These are phyloP conservation scores for Aspergillus leporis DNA, from an alignment of 495 filamentous ascomycete genomes.

Conservation along the genomic window DNA sequence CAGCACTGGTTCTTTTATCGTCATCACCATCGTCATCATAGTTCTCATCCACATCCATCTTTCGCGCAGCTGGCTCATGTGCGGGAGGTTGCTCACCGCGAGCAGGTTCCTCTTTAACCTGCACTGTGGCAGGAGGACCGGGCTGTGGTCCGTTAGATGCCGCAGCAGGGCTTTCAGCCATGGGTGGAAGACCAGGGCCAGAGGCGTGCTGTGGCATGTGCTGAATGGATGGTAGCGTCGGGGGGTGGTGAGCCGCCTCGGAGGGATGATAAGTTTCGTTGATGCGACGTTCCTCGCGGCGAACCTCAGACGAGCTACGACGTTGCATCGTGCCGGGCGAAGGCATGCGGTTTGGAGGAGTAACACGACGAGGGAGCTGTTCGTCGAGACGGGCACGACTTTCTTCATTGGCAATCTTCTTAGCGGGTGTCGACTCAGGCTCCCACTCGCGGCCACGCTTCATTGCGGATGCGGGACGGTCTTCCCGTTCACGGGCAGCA, in stretches of 20 bases:
- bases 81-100: constrained; percentile 58
- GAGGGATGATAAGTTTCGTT: constrained; percentile 86
- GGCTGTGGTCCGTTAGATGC: constrained; percentile 61
- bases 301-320: constrained; percentile 76
- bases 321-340: constrained; percentile 71
- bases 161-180: constrained; percentile 55
- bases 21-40: constrained; percentile 89
- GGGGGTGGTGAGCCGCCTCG: constrained; percentile 85
- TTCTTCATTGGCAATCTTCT: constrained; percentile 89
- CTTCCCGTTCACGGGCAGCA: constrained; percentile 78
- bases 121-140: constrained; percentile 44
- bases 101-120: constrained; percentile 46
- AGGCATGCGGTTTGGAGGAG: constrained; percentile 55
- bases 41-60: constrained; percentile 97
- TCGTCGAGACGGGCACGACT: constrained; percentile 83
- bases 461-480: constrained; percentile 73
- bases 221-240: constrained; percentile 69
- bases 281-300: constrained; percentile 65
- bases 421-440: constrained; percentile 61
- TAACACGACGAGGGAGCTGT: constrained; percentile 72
- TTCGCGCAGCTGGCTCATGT: constrained; percentile 81
- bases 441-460: constrained; percentile 94
- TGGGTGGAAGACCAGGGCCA: constrained; percentile 52
- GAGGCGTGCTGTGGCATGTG: constrained; percentile 62
- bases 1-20: constrained; percentile 61